phyloP scores from a whole-genome alignment of 2,329 filamentous ascomycete species.

The Trichoderma atroviride region DNA sequence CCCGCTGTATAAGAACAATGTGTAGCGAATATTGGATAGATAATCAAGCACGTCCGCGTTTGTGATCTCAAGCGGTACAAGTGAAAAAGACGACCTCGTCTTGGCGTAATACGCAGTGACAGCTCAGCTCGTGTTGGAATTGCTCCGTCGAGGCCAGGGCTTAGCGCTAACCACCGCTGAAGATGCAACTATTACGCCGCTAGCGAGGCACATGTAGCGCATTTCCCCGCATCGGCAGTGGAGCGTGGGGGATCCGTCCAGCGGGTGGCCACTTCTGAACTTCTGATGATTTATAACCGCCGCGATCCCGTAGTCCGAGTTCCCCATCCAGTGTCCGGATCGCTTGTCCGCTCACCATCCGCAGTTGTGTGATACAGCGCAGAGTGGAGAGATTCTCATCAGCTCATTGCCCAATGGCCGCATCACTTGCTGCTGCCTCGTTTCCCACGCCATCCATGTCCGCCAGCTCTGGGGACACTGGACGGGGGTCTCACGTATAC shows the following conservation, averaged over 20 bases:
- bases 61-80: background rate
- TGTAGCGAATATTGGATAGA: background rate
- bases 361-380: background rate
- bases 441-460: conserved; percentile 14
- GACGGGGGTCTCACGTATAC: conserved; percentile 1
- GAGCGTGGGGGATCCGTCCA: background rate
- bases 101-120: background rate
- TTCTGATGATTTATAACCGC: conserved; percentile 15
- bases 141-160: background rate
- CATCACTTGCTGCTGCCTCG: background rate
- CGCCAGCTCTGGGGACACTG: conserved; percentile 1
- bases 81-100: background rate
- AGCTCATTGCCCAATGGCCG: conserved; percentile 11
- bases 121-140: background rate
- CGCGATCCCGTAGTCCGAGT: conserved; percentile 18
- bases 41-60: background rate
- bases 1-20: conserved; percentile 11
- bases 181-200: background rate
- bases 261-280: background rate
- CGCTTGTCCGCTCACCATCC: conserved; percentile 12
- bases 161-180: conserved; percentile 8
- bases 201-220: background rate
- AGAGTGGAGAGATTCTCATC: conserved; percentile 10
- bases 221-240: conserved; percentile 12
- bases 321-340: conserved; percentile 9